Base-by-base conservation (phyloP, 257 asterid species). In the Nemophila menziesii region DNA sequence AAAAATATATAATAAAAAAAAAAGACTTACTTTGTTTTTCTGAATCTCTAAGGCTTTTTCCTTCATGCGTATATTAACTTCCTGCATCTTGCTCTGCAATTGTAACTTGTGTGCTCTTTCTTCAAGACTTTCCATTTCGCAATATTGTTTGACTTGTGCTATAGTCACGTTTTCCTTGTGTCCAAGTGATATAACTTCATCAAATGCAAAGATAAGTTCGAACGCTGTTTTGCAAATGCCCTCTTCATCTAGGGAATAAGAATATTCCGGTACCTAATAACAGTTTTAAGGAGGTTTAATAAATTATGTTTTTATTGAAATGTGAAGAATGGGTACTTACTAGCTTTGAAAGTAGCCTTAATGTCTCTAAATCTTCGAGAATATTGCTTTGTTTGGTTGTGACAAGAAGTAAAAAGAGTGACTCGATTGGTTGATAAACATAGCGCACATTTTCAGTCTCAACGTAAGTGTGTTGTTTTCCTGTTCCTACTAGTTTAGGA, bases 121-220 rank as follows among this genome's bases (percentile, higher is more conserved):
- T 63, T 87, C 97, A 1, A 82, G 93, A 57, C 97, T 82, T 67
- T 87, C 97, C 97, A 87, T 87, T 63, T 83, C 97, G 60, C 94
- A 78, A 54, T 83, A 87, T 75, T 79, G 97, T 60, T 87, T 87
- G 65, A 87, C 97, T 69, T 83, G 97, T 48, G 93, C 67, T 47
- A 73, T 93, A n/a, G 92, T 80, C 54, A 87, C 86, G 71, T 72
- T 83, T 67, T 87, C 97, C 59, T 78, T 87, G 82, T 83, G 89
- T 36, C 97, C 95, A 56, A 83, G 79, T 16, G 86, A 77, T 49
- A 87, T 83, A 51, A 74, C 92, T 64, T 87, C 97, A 67, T 87
- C 97, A 58, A 87, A 87, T 37, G 97, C 92, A 71, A 83, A 87
- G 52, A 83, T 70, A 57, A 83, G 68, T 56, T 87, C 95, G 71